Evolutionary conservation across 2,329 filamentous ascomycete species (phyloP).

Genomic region (Zopfia rhizophila): DNA sequence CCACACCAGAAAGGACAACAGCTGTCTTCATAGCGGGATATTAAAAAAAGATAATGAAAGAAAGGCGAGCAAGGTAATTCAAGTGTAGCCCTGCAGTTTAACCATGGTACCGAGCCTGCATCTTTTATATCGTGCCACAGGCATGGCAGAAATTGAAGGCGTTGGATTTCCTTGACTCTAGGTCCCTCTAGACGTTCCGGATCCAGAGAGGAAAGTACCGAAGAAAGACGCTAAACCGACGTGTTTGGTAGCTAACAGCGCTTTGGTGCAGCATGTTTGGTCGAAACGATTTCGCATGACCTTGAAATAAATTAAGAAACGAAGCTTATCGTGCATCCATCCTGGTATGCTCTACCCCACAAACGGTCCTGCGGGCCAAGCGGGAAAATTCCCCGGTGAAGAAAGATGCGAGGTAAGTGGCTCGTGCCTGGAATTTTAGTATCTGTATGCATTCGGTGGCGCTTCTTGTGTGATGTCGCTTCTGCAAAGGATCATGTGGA

Average conservation of each 20-base stretch:
- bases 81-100: not conserved
- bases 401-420: not conserved
- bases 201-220: slow-evolving; percentile 1
- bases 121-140: too few relatives aligned
- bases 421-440: slow-evolving; percentile 2
- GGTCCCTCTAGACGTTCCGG: slow-evolving; percentile 1
- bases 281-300: slow-evolving; percentile 11
- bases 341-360: slow-evolving; percentile 21
- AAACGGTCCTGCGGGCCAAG: slow-evolving; percentile 18
- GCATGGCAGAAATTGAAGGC: too few relatives aligned
- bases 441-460: not conserved
- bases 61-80: not conserved
- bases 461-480: not conserved
- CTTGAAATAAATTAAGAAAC: slow-evolving; percentile 20
- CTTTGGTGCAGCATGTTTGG: too few relatives aligned
- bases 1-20: slow-evolving; percentile 22
- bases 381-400: slow-evolving; percentile 9
- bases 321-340: slow-evolving; percentile 19
- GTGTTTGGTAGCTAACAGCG: too few relatives aligned
- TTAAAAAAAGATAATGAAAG: slow-evolving; percentile 2
- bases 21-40: slow-evolving; percentile 29
- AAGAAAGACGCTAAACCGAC: slow-evolving; percentile 7
- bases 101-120: too few relatives aligned
- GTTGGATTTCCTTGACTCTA: too few relatives aligned
- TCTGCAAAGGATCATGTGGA: not conserved